Evolutionary conservation across 1,284 basidiomycete species (phyloP).

Genomic region (Sphaerobolus stellatus): DNA sequence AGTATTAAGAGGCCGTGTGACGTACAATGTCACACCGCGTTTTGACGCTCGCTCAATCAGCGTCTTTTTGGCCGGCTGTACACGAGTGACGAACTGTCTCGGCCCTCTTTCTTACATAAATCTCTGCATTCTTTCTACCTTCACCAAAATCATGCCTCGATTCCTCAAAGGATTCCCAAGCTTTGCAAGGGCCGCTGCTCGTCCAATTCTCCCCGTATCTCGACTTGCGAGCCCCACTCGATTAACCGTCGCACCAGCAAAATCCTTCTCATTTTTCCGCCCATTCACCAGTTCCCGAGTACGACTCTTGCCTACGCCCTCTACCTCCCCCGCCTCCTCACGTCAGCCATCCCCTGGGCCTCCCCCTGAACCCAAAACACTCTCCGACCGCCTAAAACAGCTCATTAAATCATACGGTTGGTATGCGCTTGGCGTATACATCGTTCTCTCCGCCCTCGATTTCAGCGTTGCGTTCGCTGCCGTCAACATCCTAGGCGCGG

Average conservation of each 20-base stretch:
- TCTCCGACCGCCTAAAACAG: constrained; percentile 77
- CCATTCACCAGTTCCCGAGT: constrained; percentile 37
- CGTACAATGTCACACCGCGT: not conserved
- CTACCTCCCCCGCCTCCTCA: constrained; percentile 17
- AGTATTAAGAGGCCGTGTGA: no score
- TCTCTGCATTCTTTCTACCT: not conserved
- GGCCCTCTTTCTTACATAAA: constrained; percentile 3
- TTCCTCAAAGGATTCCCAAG: constrained; percentile 12
- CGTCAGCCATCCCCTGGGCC: constrained; percentile 20
- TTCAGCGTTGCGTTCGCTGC: constrained; percentile 81
- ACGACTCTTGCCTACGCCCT: constrained; percentile 6
- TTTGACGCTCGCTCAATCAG: not conserved
- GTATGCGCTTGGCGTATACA: constrained; percentile 88
- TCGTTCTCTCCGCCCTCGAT: constrained; percentile 70
- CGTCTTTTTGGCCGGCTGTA: not conserved
- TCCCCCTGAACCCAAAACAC: constrained; percentile 45
- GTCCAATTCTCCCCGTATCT: constrained; percentile 40
- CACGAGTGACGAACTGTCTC: not conserved
- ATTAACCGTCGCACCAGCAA: constrained; percentile 2
- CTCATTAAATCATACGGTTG: constrained; percentile 91
- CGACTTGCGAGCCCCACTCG: constrained; percentile 8
- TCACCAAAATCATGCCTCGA: constrained; percentile 6
- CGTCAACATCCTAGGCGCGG: constrained; percentile 87
- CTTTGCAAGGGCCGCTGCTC: constrained; percentile 21
- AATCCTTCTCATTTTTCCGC: constrained; percentile 26